A percentile compares a stretch with the other conserved stretches of the same genome.
These are phyloP conservation scores for Penicillium sclerotiorum DNA, from an alignment of 2,329 filamentous ascomycete species.

Conservation along the genomic window DNA sequence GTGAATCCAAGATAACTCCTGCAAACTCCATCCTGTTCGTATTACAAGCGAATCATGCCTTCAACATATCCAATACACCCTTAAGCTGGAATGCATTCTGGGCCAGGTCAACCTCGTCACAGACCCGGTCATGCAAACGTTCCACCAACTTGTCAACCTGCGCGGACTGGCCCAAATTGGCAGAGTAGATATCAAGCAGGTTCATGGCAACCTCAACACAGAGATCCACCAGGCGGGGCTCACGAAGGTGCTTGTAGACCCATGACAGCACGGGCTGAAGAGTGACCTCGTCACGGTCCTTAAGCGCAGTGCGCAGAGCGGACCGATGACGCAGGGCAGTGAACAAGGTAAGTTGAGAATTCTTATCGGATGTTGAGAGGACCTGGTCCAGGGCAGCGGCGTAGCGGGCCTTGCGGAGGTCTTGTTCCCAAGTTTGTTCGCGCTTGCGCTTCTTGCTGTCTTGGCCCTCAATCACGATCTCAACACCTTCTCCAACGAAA, in stretches of 20 bases:
- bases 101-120: constrained; percentile 76
- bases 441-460: constrained; percentile 65
- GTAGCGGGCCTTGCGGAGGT: constrained; percentile 78
- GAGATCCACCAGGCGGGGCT: constrained; percentile 78
- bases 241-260: constrained; percentile 77
- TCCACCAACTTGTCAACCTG: constrained; percentile 73
- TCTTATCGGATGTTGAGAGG: constrained; percentile 62
- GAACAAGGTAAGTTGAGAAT: constrained; percentile 73
- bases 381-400: constrained; percentile 77
- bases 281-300: constrained; percentile 76
- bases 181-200: constrained; percentile 83
- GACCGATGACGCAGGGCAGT: constrained; percentile 85
- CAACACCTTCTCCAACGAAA: constrained; percentile 78
- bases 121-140: constrained; percentile 70
- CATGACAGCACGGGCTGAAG: constrained; percentile 83
- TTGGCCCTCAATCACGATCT: constrained; percentile 78
- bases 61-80: constrained; percentile 84
- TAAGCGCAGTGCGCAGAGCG: constrained; percentile 77
- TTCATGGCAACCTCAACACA: constrained; percentile 82
- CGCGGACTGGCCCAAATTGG: constrained; percentile 72
- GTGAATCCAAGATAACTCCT: constrained; percentile 21
- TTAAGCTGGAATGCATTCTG: constrained; percentile 79
- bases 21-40: constrained; percentile 21
- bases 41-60: constrained; percentile 24
- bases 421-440: constrained; percentile 76